These are phyloP conservation scores for Pleurotus giganteus DNA, from an alignment of 768 basidiomycete species.

Conservation along the genomic window DNA sequence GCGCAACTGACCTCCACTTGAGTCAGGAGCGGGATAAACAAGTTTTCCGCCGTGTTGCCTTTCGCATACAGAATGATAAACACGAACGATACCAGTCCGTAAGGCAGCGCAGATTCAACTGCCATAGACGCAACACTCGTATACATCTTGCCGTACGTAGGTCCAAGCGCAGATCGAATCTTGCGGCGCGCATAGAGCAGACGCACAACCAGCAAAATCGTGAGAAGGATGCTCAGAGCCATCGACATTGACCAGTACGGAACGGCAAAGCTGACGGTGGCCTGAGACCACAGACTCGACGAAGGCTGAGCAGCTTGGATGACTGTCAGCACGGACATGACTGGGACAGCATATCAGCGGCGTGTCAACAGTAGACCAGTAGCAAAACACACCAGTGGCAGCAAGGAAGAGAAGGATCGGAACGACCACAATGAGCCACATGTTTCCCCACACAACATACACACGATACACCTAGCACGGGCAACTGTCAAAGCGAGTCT, in stretches of 20 bases:
- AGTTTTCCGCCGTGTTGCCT: conserved; percentile 6
- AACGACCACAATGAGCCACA: not conserved
- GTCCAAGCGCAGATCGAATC: conserved; percentile 12
- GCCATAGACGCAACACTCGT: conserved; percentile 16
- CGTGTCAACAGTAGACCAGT: not conserved
- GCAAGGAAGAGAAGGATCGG: not conserved
- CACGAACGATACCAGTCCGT: conserved; percentile 14
- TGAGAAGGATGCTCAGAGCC: conserved; percentile 17
- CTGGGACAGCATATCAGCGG: conserved; percentile 5
- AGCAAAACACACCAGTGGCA: not conserved
- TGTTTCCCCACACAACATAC: not conserved
- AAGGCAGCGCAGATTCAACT: conserved; percentile 17
- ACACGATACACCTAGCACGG: not conserved
- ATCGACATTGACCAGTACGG: conserved; percentile 17
- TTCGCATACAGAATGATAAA: conserved; percentile 17
- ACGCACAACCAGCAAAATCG: conserved; percentile 15
- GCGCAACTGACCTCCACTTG: conserved; percentile 15
- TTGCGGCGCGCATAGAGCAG: conserved; percentile 15
- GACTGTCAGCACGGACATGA: conserved; percentile 13
- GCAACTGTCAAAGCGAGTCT: too few species aligned
- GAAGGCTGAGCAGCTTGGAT: conserved; percentile 14
- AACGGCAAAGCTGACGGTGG: conserved; percentile 14
- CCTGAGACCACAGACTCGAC: conserved; percentile 8
- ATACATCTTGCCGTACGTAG: conserved; percentile 16
- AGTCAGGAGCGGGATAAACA: conserved; percentile 14